Conservation (phyloP, 306 rosid species). For the Fagus sylvatica region DNA sequence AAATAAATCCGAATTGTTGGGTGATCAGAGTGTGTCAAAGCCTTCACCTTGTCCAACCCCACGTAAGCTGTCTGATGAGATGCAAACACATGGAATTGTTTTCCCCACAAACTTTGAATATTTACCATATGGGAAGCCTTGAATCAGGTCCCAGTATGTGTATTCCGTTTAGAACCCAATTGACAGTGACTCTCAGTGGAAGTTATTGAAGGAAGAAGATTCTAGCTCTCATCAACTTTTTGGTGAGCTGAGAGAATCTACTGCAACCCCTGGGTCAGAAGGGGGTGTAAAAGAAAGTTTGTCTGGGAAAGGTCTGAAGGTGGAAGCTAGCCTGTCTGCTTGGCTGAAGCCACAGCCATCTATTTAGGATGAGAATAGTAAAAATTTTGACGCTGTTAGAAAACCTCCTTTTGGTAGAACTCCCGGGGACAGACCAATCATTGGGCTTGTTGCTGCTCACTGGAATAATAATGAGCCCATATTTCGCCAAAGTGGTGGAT, state of each 20-base stretch:
- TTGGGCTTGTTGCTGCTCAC: conserved; percentile 75
- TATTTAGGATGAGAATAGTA: conserved; percentile 35
- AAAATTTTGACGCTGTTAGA: conserved; percentile 28
- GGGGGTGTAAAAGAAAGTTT: conserved; percentile 30
- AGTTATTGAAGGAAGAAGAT: conserved; percentile 48
- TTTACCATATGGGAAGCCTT: conserved; percentile 46
- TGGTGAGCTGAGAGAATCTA: conserved; percentile 43
- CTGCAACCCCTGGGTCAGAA: conserved; percentile 41
- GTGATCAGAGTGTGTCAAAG: conserved; percentile 51
- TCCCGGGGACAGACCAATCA: conserved; percentile 70
- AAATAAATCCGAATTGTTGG: conserved; percentile 39
- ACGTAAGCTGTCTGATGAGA: conserved; percentile 67
- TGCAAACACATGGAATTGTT: conserved; percentile 97
- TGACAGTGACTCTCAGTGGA: conserved; percentile 41
- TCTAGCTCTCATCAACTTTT: conserved; percentile 42
- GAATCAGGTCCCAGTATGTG: conserved; percentile 72
- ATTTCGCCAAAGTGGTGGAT: conserved; percentile 70
- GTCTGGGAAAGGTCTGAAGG: conserved; percentile 39
- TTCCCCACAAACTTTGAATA: conserved; percentile 62
- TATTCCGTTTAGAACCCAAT: conserved; percentile 47
- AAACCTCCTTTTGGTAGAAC: conserved; percentile 40
- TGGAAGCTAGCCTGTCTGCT: conserved; percentile 65
- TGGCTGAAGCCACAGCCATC: conserved; percentile 63
- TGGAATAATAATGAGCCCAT: conserved; percentile 63
- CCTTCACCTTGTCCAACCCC: conserved; percentile 79